These are phyloP conservation scores for Volvox reticuliferus DNA, from an alignment of 139 green algal species.

Conservation along the genomic window DNA sequence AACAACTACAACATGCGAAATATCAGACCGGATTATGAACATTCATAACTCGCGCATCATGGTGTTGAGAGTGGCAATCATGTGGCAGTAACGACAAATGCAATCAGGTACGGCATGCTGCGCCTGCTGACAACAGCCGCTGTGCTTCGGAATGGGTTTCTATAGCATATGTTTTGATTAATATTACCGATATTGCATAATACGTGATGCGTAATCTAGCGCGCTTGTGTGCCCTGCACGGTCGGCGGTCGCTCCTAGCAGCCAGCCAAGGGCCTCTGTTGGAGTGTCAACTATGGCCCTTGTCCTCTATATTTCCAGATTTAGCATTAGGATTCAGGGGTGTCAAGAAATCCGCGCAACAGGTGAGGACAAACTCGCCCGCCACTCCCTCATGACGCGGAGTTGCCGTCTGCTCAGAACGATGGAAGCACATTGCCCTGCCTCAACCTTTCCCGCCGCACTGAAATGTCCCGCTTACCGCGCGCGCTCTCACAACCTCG, in stretches of 20 bases:
- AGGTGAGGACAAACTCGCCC: background rate
- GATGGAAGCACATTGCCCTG: too few relatives aligned
- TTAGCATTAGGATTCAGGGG: background rate
- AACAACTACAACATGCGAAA: too few relatives aligned
- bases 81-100: too few relatives aligned
- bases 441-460: too few relatives aligned
- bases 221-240: background rate
- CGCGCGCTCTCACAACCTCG: too few relatives aligned
- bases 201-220: background rate
- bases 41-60: too few relatives aligned
- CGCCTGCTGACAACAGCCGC: background rate
- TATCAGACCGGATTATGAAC: too few relatives aligned
- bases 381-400: background rate
- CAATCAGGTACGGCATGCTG: conserved; percentile 1
- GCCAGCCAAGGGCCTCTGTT: background rate
- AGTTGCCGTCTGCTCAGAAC: too few relatives aligned
- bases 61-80: too few relatives aligned
- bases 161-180: too few relatives aligned
- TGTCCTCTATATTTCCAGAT: background rate
- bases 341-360: conserved; percentile 7
- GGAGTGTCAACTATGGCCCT: background rate
- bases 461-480: too few relatives aligned
- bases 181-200: background rate
- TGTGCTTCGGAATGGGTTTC: background rate
- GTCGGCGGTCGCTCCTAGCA: background rate